A percentile compares a stretch with the other conserved stretches of the same genome.
Conservation (phyloP, 257 asterid genomes). For the Fraxinus quadrangulata region DNA sequence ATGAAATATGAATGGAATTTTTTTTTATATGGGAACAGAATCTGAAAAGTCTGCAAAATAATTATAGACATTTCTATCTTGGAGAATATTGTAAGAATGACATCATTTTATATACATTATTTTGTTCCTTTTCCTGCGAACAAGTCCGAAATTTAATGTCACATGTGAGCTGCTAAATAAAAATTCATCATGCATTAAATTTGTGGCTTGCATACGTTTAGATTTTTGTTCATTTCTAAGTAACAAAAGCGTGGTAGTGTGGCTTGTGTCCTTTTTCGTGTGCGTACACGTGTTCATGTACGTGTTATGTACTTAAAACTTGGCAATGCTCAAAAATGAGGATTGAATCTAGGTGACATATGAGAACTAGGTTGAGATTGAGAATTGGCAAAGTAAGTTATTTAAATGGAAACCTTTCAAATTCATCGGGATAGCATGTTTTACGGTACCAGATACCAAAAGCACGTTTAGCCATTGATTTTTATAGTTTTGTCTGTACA, state of each 20-base stretch:
- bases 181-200: neutral
- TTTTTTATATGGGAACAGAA: constrained; percentile 30
- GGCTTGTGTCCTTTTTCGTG: neutral
- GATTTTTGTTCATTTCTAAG: constrained; percentile 11
- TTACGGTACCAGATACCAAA: too few species aligned
- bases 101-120: constrained; percentile 32
- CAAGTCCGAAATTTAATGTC: neutral
- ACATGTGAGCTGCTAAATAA: neutral
- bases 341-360: neutral
- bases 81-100: constrained; percentile 32
- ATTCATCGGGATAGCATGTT: too few species aligned
- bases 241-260: neutral
- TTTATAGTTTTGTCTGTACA: too few species aligned
- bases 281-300: neutral
- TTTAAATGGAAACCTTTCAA: too few species aligned
- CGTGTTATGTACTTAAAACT: neutral
- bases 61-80: constrained; percentile 24
- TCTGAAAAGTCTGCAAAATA: constrained; percentile 24
- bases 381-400: too few species aligned
- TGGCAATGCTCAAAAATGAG: neutral
- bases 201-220: neutral
- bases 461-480: too few species aligned
- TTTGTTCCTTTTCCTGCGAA: neutral
- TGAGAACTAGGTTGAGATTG: neutral
- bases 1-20: neutral